A percentile compares a stretch with the other conserved stretches of the same genome.
phyloP scores from a whole-genome alignment of 2,329 filamentous ascomycete genomes.

The Penicillium sp. region DNA sequence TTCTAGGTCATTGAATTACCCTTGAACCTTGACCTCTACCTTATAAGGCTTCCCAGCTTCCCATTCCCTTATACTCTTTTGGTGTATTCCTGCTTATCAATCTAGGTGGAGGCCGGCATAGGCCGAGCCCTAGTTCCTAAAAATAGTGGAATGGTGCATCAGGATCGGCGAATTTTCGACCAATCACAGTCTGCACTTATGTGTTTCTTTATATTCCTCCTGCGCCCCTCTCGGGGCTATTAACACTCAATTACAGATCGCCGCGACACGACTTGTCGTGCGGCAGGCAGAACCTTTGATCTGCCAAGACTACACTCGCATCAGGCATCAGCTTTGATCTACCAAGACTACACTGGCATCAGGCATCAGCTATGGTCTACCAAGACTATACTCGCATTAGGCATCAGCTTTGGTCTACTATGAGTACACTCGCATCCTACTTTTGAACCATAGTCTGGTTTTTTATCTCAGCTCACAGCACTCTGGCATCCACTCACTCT shows the following conservation, averaged over 20 bases:
- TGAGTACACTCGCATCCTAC: background rate
- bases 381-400: background rate
- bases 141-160: conserved; percentile 1
- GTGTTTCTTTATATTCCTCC: conserved; percentile 3
- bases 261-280: background rate
- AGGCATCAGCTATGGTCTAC: background rate
- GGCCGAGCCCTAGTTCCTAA: background rate
- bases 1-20: conserved; percentile 5
- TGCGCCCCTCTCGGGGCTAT: conserved; percentile 1
- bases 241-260: conserved; percentile 2
- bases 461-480: conserved; percentile 4
- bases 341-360: too few species aligned
- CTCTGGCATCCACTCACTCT: conserved; percentile 6
- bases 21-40: conserved; percentile 1
- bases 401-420: background rate
- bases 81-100: background rate
- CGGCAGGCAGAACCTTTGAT: background rate
- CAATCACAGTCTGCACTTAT: conserved; percentile 2
- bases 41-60: conserved; percentile 5
- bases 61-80: conserved; percentile 5
- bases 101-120: background rate
- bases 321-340: too few species aligned
- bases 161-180: conserved; percentile 3
- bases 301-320: too few species aligned
- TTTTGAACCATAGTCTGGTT: conserved; percentile 1